Conservation (phyloP, 2,329 filamentous ascomycete species). For the Exserohilum turcica region DNA sequence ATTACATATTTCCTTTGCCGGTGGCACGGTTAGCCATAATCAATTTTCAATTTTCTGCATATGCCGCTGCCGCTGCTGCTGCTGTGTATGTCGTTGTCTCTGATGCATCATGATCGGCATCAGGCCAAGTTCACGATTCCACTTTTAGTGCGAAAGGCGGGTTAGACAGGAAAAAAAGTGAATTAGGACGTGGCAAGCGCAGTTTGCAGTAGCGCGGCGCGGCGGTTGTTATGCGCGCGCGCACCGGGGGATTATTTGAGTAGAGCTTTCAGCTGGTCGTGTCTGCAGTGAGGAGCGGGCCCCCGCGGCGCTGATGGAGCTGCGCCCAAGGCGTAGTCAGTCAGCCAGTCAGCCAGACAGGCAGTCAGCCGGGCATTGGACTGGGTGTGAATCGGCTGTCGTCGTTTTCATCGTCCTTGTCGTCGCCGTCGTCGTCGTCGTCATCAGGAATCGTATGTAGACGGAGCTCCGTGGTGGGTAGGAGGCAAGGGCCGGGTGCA, state of each 20-base stretch:
- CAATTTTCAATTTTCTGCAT: background rate
- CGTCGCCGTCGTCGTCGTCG: background rate
- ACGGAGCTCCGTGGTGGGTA: background rate
- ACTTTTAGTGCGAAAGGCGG: background rate
- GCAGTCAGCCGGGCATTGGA: too few relatives aligned
- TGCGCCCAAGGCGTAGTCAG: background rate
- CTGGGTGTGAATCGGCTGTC: too few relatives aligned
- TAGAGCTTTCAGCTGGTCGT: constrained; percentile 1
- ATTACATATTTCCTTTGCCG: background rate
- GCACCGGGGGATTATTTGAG: background rate
- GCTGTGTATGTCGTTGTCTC: background rate
- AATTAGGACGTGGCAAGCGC: background rate
- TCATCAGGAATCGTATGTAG: background rate
- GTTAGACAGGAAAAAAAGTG: background rate
- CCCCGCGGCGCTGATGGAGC: background rate
- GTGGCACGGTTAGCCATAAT: background rate
- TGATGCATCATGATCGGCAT: background rate
- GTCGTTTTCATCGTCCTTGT: too few relatives aligned
- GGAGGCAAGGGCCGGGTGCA: background rate
- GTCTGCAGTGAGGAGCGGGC: constrained; percentile 11
- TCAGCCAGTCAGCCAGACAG: background rate
- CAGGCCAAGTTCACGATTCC: background rate
- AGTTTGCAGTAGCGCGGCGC: background rate
- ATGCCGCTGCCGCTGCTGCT: background rate
- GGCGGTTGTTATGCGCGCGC: background rate